phyloP scores from a whole-genome alignment of 148 eudicot species.

The Chenopodium formosanum region DNA sequence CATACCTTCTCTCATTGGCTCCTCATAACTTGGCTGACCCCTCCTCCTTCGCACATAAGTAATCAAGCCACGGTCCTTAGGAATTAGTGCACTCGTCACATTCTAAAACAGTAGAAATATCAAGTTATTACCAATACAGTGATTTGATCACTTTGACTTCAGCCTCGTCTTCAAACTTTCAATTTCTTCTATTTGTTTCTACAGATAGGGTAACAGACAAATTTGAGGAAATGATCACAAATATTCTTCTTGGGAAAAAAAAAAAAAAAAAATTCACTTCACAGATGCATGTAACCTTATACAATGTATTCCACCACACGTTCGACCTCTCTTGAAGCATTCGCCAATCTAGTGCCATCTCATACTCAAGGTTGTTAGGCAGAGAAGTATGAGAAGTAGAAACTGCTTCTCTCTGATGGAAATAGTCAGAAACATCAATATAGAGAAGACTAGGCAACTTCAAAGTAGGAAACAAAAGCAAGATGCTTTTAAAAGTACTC shows the following conservation, averaged over 20 bases:
- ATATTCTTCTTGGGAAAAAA: background rate
- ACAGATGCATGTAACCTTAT: slow-evolving; percentile 35
- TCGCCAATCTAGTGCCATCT: slow-evolving; percentile 72
- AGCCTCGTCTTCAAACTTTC: slow-evolving; percentile 36
- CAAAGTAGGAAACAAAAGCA: background rate
- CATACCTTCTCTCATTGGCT: too few relatives aligned
- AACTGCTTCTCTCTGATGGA: slow-evolving; percentile 58
- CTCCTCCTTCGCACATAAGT: too few relatives aligned
- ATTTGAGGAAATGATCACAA: background rate
- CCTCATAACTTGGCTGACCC: too few relatives aligned
- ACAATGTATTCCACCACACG: slow-evolving; percentile 37
- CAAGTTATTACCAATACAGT: background rate
- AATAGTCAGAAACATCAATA: background rate
- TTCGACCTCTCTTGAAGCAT: slow-evolving; percentile 51
- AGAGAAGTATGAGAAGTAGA: slow-evolving; percentile 78
- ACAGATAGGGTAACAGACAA: slow-evolving; percentile 6
- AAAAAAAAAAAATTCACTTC: background rate
- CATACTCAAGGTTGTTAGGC: slow-evolving; percentile 61
- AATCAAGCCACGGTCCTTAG: too few relatives aligned
- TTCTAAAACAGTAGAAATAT: background rate
- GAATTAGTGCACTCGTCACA: too few relatives aligned
- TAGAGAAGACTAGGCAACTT: background rate
- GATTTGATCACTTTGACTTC: slow-evolving; percentile 31
- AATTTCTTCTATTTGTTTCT: slow-evolving; percentile 50
- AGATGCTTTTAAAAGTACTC: background rate